Percentiles rank a stretch among this genome's conserved stretches.
Conservation (phyloP, 371 early-diverging fungal genomes). For the Rhizopus arrhizus region DNA sequence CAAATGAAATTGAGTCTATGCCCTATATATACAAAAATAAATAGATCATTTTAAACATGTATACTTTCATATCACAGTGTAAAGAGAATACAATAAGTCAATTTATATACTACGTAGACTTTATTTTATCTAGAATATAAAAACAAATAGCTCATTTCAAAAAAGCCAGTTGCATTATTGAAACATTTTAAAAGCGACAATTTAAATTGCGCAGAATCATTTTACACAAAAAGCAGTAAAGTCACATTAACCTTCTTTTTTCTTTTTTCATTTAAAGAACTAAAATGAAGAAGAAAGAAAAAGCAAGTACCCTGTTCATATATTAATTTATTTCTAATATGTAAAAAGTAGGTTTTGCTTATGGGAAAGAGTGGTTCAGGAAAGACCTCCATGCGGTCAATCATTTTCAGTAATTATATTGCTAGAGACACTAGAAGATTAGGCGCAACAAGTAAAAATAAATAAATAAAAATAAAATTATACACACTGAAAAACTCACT, state of each 20-base stretch:
- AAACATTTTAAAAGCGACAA: too few relatives aligned
- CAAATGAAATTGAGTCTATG: too few relatives aligned
- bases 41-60: too few relatives aligned
- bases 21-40: too few relatives aligned
- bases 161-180: too few relatives aligned
- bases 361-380: constrained; percentile 98
- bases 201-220: too few relatives aligned
- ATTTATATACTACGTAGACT: too few relatives aligned
- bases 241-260: constrained; percentile 1
- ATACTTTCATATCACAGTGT: too few relatives aligned
- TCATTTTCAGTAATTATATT: constrained; percentile 96
- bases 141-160: too few relatives aligned
- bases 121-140: too few relatives aligned
- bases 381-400: constrained; percentile 97
- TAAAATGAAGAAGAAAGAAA: constrained; percentile 12
- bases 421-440: constrained; percentile 93
- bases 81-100: too few relatives aligned
- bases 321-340: background rate
- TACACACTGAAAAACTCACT: too few relatives aligned
- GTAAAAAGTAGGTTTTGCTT: constrained; percentile 77
- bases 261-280: background rate
- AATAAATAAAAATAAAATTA: background rate
- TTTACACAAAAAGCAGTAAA: background rate
- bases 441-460: constrained; percentile 84
- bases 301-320: background rate